Base-by-base conservation (phyloP, 495 filamentous ascomycete genomes). In the Aspergillus coremiiformis region DNA sequence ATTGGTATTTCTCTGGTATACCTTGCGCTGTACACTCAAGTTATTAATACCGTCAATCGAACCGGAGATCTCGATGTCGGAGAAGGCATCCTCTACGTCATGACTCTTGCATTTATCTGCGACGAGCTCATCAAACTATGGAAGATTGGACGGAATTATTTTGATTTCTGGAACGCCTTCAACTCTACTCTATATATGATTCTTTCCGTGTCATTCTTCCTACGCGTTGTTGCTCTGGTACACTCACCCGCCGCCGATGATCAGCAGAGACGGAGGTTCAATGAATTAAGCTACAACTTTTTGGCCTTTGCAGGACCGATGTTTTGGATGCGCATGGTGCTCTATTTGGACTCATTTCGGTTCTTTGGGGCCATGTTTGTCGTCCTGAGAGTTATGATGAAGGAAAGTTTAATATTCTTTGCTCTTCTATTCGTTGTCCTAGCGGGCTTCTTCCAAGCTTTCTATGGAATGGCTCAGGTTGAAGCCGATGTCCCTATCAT, bases 301-400 rank as follows among this genome's bases (percentile, higher is more conserved):
- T 61, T 85, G 23, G 92, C 93, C 5, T 94, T 96, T 65, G 81
- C 83, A 15, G 90, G 92, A 0, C 93, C 93, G 1, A 90, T 98
- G 89, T 96, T 98, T 67, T 98, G 93, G 93, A 82, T 84, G 60
- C 87, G 93, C 14, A 78, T 98, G 61, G 76, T 97, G 52, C 82
- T 98, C 7, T 98, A 95, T 63, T 78, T 98, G 8, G 93, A 98
- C 72, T 85, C 83, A 0, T 89, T 93, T 72, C 85, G 87, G 53
- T 98, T 98, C 77, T 97, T 98, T 56, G 93, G 93, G 39, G 89
- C 89, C 46, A 97, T 98, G 94, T 78, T 98, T 29, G 91, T 97
- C 7, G 88, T 98, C 4, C 72, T 98, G 29, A 90, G 96, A 61
- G 90, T 97, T 45, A 97, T 98, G 94, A 97, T 98, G 93, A 89